These are phyloP conservation scores for Puccinellia tenuiflora DNA, from an alignment of 176 grass and related monocot species.

Conservation along the genomic window DNA sequence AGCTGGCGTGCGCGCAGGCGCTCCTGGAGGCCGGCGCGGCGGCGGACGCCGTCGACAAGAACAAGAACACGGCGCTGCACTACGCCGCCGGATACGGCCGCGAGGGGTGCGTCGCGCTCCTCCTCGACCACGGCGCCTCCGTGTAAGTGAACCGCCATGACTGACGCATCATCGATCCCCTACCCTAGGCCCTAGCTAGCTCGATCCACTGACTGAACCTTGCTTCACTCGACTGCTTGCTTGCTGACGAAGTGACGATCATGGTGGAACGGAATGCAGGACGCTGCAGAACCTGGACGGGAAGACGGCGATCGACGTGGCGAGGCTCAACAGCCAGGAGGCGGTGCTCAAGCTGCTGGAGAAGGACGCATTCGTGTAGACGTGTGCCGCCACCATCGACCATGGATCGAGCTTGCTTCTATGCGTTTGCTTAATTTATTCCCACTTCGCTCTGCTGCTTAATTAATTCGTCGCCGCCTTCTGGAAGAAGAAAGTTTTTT, in stretches of 20 bases:
- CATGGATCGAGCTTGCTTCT: not conserved
- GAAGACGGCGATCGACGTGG: conserved; percentile 83
- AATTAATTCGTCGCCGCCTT: not conserved
- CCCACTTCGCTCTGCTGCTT: not conserved
- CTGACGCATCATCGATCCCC: too few relatives aligned
- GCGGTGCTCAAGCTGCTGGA: conserved; percentile 94
- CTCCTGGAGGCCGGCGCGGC: conserved; percentile 65
- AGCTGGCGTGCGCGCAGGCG: conserved; percentile 61
- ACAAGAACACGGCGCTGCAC: conserved; percentile 88
- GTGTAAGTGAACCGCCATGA: conserved; percentile 50
- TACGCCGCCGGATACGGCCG: conserved; percentile 89
- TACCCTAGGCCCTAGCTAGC: too few relatives aligned
- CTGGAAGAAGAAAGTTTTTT: not conserved
- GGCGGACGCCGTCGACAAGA: conserved; percentile 74
- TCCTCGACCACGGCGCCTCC: conserved; percentile 62
- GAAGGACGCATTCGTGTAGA: conserved; percentile 83
- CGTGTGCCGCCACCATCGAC: not conserved
- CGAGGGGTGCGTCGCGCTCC: conserved; percentile 74
- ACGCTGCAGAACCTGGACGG: conserved; percentile 84
- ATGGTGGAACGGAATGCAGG: conserved; percentile 7
- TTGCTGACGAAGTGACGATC: not conserved
- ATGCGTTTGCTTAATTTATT: not conserved
- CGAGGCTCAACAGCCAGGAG: conserved; percentile 82
- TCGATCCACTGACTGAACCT: too few relatives aligned
- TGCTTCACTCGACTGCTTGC: not conserved